phyloP scores from a whole-genome alignment of 306 rosid genomes.

The Vigna nakashimae region DNA sequence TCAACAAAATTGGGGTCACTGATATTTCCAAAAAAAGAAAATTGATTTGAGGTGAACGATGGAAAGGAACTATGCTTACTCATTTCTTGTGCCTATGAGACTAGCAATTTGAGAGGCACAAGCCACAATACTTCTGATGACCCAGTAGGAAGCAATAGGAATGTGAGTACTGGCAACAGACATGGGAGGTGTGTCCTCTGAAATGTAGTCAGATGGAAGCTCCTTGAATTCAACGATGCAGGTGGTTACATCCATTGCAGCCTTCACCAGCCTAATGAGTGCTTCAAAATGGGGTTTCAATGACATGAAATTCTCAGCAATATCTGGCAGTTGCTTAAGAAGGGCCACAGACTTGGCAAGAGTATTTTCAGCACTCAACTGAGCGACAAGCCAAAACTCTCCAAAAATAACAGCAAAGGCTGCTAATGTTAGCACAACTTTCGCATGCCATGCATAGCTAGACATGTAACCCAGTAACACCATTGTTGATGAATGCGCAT shows the following conservation, averaged over 20 bases:
- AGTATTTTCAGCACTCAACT: conserved; percentile 56
- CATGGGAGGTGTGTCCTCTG: conserved; percentile 73
- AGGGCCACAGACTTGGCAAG: conserved; percentile 85
- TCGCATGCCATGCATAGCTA: conserved; percentile 84
- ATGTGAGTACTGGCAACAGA: conserved; percentile 64
- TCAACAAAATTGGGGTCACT: conserved; percentile 1
- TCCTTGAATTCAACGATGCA: conserved; percentile 65
- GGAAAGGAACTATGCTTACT: conserved; percentile 58
- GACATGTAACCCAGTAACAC: conserved; percentile 66
- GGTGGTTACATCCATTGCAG: conserved; percentile 59
- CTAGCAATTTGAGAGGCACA: conserved; percentile 67
- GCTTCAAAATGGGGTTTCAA: conserved; percentile 73
- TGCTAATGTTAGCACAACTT: conserved; percentile 81
- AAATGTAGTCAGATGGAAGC: conserved; percentile 71
- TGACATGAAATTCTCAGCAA: conserved; percentile 57
- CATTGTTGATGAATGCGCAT: conserved; percentile 74
- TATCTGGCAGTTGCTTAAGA: conserved; percentile 72
- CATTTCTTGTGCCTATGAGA: conserved; percentile 65
- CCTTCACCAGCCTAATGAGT: conserved; percentile 62
- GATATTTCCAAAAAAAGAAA: background rate
- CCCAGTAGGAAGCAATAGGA: conserved; percentile 90
- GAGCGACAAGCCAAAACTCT: conserved; percentile 85
- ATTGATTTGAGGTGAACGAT: conserved; percentile 11
- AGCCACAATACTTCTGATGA: conserved; percentile 70
- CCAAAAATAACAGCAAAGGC: conserved; percentile 77